Evolutionary conservation across 2,329 filamentous ascomycete species (phyloP), one percentile per base, ranked within the genome.

Genomic region (Colletotrichum destructivum): DNA sequence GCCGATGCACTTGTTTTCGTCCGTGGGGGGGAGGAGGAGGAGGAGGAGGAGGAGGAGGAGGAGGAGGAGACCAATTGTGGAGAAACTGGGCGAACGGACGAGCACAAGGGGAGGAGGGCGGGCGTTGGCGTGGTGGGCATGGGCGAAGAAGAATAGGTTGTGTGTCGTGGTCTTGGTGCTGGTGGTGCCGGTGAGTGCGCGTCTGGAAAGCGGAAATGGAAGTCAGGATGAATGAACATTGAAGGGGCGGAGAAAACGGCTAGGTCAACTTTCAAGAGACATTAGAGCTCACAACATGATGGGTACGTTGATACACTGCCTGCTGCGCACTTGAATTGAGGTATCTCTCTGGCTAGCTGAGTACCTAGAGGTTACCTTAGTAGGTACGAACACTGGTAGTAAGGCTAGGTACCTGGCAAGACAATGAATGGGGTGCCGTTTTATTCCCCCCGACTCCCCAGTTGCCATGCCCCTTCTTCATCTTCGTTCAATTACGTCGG

Each of bases 41-140:
- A n/a, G n/a, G n/a, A n/a, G n/a, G n/a, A n/a, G n/a, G n/a, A n/a
- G n/a, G n/a, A 42, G 57, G 57, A 21, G 69, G 65, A 60, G 69
- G 59, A 51, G 67, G 62, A 71, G 69, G 57, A 57, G 69, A 63
- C 69, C 59, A 69, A 40, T 57, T 42, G 59, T 71, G 69, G 69
- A 49, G 60, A n/a, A 23, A 69, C 62, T 52, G 46, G 21, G 52
- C 38, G 49, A 13, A 35, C 44, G 42, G 47, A n/a, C 44, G 61
- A 69, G 61, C 49, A 52, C 46, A 49, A 46, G 49, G 55, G 49
- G 49, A 35, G 21, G 49, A 46, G 21, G 47, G 31, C 31, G 40
- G 56, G 49, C 16, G 49, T 49, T 47, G 59, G 59, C 44, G 26
- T 49, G 42, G 44, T 38, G 55, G 52, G 35, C 35, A 52, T 38